phyloP scores from a whole-genome alignment of 352 stramenopile genomes.

The Phytophthora ramorum region DNA sequence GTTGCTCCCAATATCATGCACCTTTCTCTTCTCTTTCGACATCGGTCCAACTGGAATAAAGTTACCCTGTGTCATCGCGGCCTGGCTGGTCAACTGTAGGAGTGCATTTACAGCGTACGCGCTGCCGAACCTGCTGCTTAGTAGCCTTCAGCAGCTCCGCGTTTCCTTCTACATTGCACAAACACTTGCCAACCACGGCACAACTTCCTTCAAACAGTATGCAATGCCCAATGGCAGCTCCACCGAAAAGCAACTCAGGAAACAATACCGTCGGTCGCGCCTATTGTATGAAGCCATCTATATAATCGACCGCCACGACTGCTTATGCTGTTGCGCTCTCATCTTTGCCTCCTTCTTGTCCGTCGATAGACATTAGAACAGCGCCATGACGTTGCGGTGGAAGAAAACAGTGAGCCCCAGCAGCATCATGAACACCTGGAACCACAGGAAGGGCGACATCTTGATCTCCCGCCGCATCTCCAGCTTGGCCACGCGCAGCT shows the following conservation, averaged over 20 bases:
- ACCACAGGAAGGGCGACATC: constrained; percentile 78
- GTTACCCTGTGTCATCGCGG: too few species aligned
- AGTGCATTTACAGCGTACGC: too few species aligned
- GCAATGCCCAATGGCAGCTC: too few species aligned
- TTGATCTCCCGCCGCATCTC: constrained; percentile 52
- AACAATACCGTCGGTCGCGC: background rate
- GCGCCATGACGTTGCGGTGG: constrained; percentile 70
- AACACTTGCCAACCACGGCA: too few species aligned
- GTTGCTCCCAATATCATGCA: background rate
- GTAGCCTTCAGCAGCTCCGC: too few species aligned
- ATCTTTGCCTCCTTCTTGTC: background rate
- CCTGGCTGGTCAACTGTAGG: too few species aligned
- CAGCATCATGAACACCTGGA: constrained; percentile 69
- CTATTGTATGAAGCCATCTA: constrained; percentile 19
- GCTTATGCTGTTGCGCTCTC: background rate
- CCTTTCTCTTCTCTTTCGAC: background rate
- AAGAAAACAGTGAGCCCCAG: constrained; percentile 67
- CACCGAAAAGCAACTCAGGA: too few species aligned
- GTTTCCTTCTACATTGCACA: too few species aligned
- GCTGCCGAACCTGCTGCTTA: too few species aligned
- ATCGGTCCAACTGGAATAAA: background rate
- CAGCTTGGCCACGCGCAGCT: constrained; percentile 32
- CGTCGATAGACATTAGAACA: constrained; percentile 44
- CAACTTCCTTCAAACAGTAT: too few species aligned
- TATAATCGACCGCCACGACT: constrained; percentile 8